Evolutionary conservation across 768 basidiomycete genomes (phyloP).

Genomic region (Hygrocybe punicea): DNA sequence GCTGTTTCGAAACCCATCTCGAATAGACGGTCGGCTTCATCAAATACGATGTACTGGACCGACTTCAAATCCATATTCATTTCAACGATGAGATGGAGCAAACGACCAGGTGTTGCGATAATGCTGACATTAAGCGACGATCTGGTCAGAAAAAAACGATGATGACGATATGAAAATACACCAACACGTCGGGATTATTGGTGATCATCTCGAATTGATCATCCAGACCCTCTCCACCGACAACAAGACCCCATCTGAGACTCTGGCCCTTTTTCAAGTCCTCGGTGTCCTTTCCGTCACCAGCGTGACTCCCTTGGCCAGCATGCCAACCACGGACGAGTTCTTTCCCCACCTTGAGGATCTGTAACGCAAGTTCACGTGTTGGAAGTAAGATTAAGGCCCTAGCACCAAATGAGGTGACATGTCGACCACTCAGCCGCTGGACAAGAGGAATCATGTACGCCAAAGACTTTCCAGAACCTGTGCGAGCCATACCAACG

Average conservation of each 20-base stretch:
- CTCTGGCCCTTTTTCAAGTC: conserved; percentile 54
- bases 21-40: conserved; percentile 97
- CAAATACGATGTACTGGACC: conserved; percentile 88
- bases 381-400: conserved; percentile 88
- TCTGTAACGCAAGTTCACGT: conserved; percentile 90
- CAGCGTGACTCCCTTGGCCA: conserved; percentile 64
- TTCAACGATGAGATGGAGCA: conserved; percentile 94
- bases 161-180: conserved; percentile 19
- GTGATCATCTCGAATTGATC: conserved; percentile 96
- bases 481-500: conserved; percentile 97
- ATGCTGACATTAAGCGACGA: conserved; percentile 50
- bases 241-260: conserved; percentile 88
- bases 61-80: conserved; percentile 91
- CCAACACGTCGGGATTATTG: conserved; percentile 92
- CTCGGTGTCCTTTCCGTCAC: conserved; percentile 59
- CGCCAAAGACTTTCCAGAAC: conserved; percentile 95
- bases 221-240: conserved; percentile 93
- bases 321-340: conserved; percentile 77
- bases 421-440: conserved; percentile 77
- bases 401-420: conserved; percentile 75
- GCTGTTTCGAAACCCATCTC: conserved; percentile 97
- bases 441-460: conserved; percentile 92
- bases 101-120: conserved; percentile 95
- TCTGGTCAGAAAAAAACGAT: conserved; percentile 13
- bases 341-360: conserved; percentile 92